Evolutionary conservation across 1,284 basidiomycete genomes (phyloP).

Genomic region (Inonotus hispidus): DNA sequence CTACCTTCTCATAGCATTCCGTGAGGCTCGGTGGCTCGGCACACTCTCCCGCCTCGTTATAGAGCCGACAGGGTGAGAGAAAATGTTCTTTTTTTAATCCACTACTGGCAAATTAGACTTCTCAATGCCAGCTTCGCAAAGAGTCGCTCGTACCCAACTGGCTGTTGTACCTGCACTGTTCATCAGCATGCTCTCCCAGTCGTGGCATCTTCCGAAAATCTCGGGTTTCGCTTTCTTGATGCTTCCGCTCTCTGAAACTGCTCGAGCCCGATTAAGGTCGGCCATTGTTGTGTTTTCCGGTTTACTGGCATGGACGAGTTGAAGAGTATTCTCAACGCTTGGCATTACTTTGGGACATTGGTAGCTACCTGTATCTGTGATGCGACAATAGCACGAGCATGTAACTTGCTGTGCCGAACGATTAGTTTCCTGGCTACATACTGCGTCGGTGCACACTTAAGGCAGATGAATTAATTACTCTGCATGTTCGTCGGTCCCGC

Average conservation of each 20-base stretch:
- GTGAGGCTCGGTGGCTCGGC: not conserved
- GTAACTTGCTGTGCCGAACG: too few relatives aligned
- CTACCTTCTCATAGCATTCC: not conserved
- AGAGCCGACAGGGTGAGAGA: not conserved
- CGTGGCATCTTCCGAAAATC: not conserved
- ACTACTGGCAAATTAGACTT: not conserved
- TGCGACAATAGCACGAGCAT: too few relatives aligned
- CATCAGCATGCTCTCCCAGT: not conserved
- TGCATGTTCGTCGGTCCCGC: not conserved
- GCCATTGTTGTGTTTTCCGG: not conserved
- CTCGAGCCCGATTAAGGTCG: not conserved
- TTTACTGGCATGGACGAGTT: too few relatives aligned
- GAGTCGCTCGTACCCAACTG: not conserved
- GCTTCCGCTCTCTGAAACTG: not conserved
- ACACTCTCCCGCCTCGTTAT: not conserved
- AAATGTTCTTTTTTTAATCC: not conserved
- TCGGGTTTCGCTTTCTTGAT: not conserved
- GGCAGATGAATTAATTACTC: not conserved
- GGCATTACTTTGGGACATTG: too few relatives aligned
- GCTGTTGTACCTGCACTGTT: not conserved
- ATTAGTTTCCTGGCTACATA: too few relatives aligned
- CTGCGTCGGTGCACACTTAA: too few relatives aligned
- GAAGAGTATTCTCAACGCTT: too few relatives aligned
- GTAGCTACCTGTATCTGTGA: not conserved
- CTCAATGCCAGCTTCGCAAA: not conserved